A percentile compares a stretch with the other conserved stretches of the same genome.
phyloP scores from a whole-genome alignment of 805 yeast species.

The Spathaspora arborariae region DNA sequence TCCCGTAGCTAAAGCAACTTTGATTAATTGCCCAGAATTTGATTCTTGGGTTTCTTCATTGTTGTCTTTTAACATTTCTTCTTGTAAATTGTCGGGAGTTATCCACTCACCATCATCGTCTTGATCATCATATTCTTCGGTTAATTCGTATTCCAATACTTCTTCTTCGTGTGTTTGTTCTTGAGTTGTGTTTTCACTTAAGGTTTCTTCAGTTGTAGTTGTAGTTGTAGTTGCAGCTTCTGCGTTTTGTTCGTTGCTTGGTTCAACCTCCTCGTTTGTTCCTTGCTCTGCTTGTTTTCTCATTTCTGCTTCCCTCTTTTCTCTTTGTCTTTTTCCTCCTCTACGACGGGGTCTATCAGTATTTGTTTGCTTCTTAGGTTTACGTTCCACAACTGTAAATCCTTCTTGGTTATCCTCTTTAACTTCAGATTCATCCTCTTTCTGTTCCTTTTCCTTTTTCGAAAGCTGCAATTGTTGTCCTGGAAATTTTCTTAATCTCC shows the following conservation, averaged over 20 bases:
- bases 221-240: slow-evolving; percentile 5
- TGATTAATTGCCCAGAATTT: slow-evolving; percentile 36
- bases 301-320: slow-evolving; percentile 44
- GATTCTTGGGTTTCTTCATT: slow-evolving; percentile 50
- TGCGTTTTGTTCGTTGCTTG: not conserved
- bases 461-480: slow-evolving; percentile 47
- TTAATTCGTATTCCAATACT: slow-evolving; percentile 14
- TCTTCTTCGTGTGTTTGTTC: slow-evolving; percentile 5
- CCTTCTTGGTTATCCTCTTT: slow-evolving; percentile 7
- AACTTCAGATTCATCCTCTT: slow-evolving; percentile 1
- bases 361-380: not conserved
- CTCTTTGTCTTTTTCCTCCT: slow-evolving; percentile 65
- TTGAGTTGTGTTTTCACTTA: slow-evolving; percentile 3
- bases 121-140: slow-evolving; percentile 63
- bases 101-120: slow-evolving; percentile 92
- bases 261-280: not conserved
- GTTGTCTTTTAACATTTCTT: slow-evolving; percentile 64
- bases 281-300: slow-evolving; percentile 20
- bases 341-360: slow-evolving; percentile 40
- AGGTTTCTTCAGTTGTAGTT: slow-evolving; percentile 8
- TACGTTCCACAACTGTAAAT: slow-evolving; percentile 3
- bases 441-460: slow-evolving; percentile 6
- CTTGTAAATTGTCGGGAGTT: slow-evolving; percentile 77
- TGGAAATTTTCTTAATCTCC: slow-evolving; percentile 68
- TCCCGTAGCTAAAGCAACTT: slow-evolving; percentile 86